These are phyloP conservation scores for Cryptomeria japonica DNA, from an alignment of 75 land plant genomes.

Conservation along the genomic window DNA sequence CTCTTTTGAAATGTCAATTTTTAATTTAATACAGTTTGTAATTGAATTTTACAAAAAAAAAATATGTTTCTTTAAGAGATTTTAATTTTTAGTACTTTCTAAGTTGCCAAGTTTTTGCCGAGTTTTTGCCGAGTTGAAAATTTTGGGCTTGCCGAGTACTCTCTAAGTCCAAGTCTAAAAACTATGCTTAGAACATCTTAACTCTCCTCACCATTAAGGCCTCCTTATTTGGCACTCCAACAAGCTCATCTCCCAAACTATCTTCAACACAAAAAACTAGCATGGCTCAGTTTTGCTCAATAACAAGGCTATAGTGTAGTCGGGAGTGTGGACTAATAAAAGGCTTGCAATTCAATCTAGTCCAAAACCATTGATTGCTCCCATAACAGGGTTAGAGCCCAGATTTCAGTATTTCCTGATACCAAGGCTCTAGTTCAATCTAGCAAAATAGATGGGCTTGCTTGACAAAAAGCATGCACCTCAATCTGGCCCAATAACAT, in stretches of 20 bases:
- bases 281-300: neutral
- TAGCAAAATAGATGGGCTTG: neutral
- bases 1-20: too few relatives aligned
- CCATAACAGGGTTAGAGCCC: neutral
- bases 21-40: too few relatives aligned
- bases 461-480: neutral
- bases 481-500: neutral
- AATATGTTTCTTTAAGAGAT: too few relatives aligned
- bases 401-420: too few relatives aligned
- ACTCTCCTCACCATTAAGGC: neutral
- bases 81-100: too few relatives aligned
- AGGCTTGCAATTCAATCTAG: neutral
- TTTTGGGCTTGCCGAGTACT: too few relatives aligned
- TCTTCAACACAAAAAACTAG: neutral
- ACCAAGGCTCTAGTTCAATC: neutral
- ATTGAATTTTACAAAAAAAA: too few relatives aligned
- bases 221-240: neutral
- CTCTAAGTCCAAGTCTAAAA: too few relatives aligned
- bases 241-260: neutral
- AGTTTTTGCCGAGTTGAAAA: too few relatives aligned
- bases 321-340: neutral
- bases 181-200: neutral
- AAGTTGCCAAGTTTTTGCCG: too few relatives aligned
- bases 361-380: too few relatives aligned
- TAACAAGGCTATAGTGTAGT: neutral